These are phyloP conservation scores for Phytophthora ohioensis DNA, from an alignment of 352 stramenopile species.

Conservation along the genomic window DNA sequence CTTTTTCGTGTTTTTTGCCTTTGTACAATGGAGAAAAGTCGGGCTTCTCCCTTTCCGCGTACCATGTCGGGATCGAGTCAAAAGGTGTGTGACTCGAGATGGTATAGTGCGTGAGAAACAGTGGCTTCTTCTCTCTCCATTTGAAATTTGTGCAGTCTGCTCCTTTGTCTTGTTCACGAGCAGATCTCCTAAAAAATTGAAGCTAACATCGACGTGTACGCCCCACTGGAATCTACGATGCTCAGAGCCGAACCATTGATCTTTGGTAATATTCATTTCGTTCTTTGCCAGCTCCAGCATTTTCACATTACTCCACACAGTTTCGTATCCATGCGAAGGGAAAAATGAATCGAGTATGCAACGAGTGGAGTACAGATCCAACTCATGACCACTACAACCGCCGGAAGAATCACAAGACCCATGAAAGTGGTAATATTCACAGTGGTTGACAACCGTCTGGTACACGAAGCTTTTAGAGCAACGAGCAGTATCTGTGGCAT, in stretches of 20 bases:
- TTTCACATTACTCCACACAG: conserved; percentile 35
- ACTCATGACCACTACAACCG: no score
- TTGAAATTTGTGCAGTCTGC: neutral
- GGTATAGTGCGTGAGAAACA: conserved; percentile 17
- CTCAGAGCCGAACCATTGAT: conserved; percentile 34
- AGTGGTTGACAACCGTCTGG: no score
- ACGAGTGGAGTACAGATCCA: no score
- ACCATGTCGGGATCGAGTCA: conserved; percentile 43
- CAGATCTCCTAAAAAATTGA: conserved; percentile 50
- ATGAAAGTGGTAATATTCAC: no score
- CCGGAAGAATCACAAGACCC: no score
- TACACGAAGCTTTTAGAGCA: no score
- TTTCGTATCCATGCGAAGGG: conserved; percentile 49
- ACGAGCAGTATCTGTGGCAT: no score
- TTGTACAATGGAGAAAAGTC: conserved; percentile 45
- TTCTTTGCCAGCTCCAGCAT: conserved; percentile 36
- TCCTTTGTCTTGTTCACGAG: conserved; percentile 44
- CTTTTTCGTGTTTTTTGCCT: conserved; percentile 19
- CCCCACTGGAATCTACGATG: conserved; percentile 36
- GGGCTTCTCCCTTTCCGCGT: conserved; percentile 28
- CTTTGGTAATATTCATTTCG: conserved; percentile 31
- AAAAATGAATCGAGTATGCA: conserved; percentile 33
- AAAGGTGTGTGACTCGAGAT: conserved; percentile 50
- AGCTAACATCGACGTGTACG: conserved; percentile 53
- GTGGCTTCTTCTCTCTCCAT: conserved; percentile 3